A percentile compares a stretch with the other conserved stretches of the same genome.
Conservation (phyloP, 371 early-diverging fungal genomes). For the Amoeboradix gromovi region DNA sequence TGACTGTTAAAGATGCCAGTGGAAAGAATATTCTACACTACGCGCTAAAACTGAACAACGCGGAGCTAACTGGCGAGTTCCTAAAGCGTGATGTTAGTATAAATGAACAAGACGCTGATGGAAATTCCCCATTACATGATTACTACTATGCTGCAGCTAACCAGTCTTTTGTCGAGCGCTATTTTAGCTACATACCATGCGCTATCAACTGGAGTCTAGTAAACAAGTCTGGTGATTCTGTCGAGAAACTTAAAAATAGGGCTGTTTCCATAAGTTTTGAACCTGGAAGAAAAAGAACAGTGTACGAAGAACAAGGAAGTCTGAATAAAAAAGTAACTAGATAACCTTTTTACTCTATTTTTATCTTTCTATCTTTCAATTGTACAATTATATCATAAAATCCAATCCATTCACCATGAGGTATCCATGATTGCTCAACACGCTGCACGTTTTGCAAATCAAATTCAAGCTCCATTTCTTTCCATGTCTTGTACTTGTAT, state of each 20-base stretch:
- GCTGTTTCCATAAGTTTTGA: background rate
- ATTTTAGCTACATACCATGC: background rate
- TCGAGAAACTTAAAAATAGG: background rate
- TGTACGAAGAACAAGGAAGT: too few species aligned
- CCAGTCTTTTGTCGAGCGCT: background rate
- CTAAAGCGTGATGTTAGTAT: background rate
- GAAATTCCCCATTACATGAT: background rate
- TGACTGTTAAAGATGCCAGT: background rate
- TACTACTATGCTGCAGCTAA: background rate
- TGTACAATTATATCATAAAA: background rate
- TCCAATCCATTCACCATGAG: background rate
- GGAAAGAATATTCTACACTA: background rate
- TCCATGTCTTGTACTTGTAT: background rate
- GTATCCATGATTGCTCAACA: background rate
- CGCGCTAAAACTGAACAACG: background rate
- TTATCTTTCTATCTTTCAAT: background rate
- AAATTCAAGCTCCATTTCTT: background rate
- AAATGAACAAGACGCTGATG: background rate
- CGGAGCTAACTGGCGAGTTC: background rate
- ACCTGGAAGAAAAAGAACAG: background rate
- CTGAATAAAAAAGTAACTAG: too few species aligned
- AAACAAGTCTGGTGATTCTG: background rate
- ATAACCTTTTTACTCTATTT: too few species aligned
- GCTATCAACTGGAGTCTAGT: background rate
- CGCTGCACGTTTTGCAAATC: background rate